A percentile compares a stretch with the other conserved stretches of the same genome.
Evolutionary conservation across 2,329 filamentous ascomycete species (phyloP).

Genomic region (Colletotrichum sublineola): DNA sequence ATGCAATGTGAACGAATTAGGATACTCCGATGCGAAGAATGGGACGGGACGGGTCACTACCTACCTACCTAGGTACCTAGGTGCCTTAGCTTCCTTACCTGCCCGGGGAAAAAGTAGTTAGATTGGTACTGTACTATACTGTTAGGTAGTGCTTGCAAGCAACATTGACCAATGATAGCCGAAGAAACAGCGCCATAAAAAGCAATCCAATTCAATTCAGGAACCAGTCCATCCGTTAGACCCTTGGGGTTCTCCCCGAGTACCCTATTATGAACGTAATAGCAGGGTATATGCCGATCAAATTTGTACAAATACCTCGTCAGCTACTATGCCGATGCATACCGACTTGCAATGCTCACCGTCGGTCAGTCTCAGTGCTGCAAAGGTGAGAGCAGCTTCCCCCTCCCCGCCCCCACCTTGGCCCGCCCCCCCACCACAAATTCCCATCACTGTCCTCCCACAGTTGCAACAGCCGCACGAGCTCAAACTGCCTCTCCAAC

Average conservation of each 20-base stretch:
- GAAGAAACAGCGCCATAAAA: conserved; percentile 13
- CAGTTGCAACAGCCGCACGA: not conserved
- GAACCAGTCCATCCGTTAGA: conserved; percentile 34
- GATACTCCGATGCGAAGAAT: conserved; percentile 15
- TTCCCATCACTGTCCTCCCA: conserved; percentile 16
- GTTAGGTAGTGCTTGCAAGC: no score
- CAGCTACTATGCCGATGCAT: conserved; percentile 30
- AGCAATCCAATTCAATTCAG: conserved; percentile 29
- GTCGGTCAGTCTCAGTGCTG: not conserved
- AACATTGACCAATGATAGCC: conserved; percentile 28
- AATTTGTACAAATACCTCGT: no score
- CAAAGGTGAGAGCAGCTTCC: conserved; percentile 1
- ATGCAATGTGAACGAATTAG: conserved; percentile 29
- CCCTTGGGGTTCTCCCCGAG: not conserved
- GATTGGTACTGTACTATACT: no score
- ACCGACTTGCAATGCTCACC: conserved; percentile 36
- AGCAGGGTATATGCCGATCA: no score
- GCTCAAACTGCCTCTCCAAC: conserved; percentile 6
- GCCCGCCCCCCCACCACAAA: conserved; percentile 33
- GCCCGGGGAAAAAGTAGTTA: no score
- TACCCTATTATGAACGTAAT: no score
- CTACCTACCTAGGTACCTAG: no score
- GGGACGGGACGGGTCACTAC: conserved; percentile 26
- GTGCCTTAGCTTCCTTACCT: no score
- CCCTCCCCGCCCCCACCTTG: conserved; percentile 35